Conservation (phyloP, 2,329 filamentous ascomycete species). For the Ophiostoma novo-ulmi region DNA sequence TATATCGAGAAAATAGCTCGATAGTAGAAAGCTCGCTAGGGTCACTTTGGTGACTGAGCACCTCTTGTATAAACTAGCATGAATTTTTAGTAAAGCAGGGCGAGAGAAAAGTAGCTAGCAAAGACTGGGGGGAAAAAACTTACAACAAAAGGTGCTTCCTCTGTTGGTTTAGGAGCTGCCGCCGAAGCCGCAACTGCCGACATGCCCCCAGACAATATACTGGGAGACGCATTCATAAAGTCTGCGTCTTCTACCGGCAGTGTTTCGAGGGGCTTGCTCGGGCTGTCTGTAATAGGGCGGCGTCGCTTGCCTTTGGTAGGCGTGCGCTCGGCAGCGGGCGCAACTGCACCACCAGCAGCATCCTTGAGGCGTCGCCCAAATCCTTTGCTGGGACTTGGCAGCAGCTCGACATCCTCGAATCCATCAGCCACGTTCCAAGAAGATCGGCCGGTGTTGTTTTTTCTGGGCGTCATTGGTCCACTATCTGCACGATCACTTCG, state of each 20-base stretch:
- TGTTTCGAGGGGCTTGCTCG: constrained; percentile 56
- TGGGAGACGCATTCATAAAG: background rate
- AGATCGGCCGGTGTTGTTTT: constrained; percentile 36
- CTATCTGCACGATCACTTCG: constrained; percentile 31
- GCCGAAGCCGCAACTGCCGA: background rate
- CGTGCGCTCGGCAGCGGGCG: constrained; percentile 47
- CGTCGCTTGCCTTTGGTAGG: constrained; percentile 70
- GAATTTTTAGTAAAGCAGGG: background rate
- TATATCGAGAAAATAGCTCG: constrained; percentile 60
- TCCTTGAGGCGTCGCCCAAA: constrained; percentile 39
- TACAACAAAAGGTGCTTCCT: constrained; percentile 43
- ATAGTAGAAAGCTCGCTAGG: constrained; percentile 57
- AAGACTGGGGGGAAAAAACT: constrained; percentile 23
- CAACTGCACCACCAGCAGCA: constrained; percentile 39
- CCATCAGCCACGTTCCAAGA: constrained; percentile 65
- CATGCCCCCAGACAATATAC: background rate
- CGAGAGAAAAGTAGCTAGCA: no score
- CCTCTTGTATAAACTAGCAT: constrained; percentile 53
- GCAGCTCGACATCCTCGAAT: constrained; percentile 64
- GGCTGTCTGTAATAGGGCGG: constrained; percentile 60
- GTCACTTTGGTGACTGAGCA: constrained; percentile 57
- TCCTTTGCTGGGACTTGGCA: constrained; percentile 49
- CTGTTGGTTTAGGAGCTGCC: constrained; percentile 15
- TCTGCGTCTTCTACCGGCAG: constrained; percentile 30
- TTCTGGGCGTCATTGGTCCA: constrained; percentile 52